Evolutionary conservation across 176 grass and related monocot genomes (phyloP), one percentile per base, ranked within the genome.

Genomic region (Paspalum notatum): DNA sequence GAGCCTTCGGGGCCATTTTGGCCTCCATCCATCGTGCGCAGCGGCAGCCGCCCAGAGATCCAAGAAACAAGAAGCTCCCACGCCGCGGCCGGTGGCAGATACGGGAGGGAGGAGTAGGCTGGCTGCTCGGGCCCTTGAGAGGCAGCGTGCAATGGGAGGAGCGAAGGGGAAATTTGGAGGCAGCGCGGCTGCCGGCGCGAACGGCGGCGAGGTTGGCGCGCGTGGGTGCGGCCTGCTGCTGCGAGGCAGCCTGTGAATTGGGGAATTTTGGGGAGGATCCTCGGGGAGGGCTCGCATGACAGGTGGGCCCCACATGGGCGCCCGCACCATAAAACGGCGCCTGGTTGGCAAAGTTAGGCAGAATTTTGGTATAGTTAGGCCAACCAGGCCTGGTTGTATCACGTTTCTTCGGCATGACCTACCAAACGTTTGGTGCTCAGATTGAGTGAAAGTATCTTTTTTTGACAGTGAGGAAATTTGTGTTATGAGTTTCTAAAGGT

Each of bases 1-100:
- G 76, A 75, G 5, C 54, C 82, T 8, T 62, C 85, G 56, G 47
- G 24, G 26, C 49, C 76, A 14, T 89, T 76, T 70, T 85, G 70
- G 54, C 47, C 82, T 49, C 53, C 82, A 21, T 71, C 80, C 87
- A 85, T 89, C 63, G 71, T 22, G 39, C 26, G 55, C 21, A 17
- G 37, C 56, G 12, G 54, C 38, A 9, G 9, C 27, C 21, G 52
- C 27, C 26, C 41, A 65, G 32, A 39, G 68, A 66, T 79, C 68
- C 58, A 83, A 73, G 57, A 59, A 63, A 43, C 44, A 51, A 21
- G 22, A 27, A 46, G 47, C 24, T 4, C 24, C 50, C 11, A 48
- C 21, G 11, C 50, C 51, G 62, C n/a, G 52, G 51, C 24, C 40
- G 41, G 60, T 51, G 17, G 53, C 27, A 49, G 70, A 20, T n/a